Percentiles rank a stretch among this genome's conserved stretches.
These are phyloP conservation scores for Coix lacrymajobi DNA, from an alignment of 176 grass and related monocot genomes.

Conservation along the genomic window DNA sequence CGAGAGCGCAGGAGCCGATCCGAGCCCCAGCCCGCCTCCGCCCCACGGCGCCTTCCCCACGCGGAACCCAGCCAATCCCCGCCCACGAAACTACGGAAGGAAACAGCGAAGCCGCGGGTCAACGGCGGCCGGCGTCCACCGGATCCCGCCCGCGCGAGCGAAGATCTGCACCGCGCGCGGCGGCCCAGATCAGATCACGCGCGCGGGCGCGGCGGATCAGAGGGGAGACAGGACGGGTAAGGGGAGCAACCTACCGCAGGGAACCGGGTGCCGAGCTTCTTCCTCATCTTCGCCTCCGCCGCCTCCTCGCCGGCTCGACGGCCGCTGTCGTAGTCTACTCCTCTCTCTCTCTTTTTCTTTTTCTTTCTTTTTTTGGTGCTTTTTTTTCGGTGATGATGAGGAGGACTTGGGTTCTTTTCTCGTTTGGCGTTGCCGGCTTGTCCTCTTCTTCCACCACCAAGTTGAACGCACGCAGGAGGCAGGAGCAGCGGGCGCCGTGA, in stretches of 20 bases:
- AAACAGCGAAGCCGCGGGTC: neutral
- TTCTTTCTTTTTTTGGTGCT: neutral
- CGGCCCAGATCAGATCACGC: conserved; percentile 32
- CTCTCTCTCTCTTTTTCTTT: neutral
- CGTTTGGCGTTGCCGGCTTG: neutral
- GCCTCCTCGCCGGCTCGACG: conserved; percentile 34
- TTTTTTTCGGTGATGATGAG: neutral
- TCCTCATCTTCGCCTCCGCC: conserved; percentile 75
- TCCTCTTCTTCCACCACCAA: neutral
- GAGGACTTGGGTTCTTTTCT: conserved; percentile 10
- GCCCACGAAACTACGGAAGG: neutral
- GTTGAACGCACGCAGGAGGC: neutral
- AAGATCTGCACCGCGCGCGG: conserved; percentile 11
- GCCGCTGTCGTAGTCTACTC: conserved; percentile 7
- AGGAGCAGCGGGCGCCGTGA: neutral
- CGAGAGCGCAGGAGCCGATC: neutral
- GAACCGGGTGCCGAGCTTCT: conserved; percentile 99
- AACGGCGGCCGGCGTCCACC: conserved; percentile 2
- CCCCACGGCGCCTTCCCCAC: neutral
- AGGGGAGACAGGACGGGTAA: neutral
- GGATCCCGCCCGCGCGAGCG: conserved; percentile 11
- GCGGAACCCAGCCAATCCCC: neutral
- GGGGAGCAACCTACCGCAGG: conserved; percentile 61
- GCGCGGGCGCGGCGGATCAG: neutral
- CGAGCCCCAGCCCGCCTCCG: neutral